Percentiles rank a stretch among this genome's conserved stretches.
Evolutionary conservation across 2,329 filamentous ascomycete species (phyloP).

Genomic region (Microsporum ferrugineum): DNA sequence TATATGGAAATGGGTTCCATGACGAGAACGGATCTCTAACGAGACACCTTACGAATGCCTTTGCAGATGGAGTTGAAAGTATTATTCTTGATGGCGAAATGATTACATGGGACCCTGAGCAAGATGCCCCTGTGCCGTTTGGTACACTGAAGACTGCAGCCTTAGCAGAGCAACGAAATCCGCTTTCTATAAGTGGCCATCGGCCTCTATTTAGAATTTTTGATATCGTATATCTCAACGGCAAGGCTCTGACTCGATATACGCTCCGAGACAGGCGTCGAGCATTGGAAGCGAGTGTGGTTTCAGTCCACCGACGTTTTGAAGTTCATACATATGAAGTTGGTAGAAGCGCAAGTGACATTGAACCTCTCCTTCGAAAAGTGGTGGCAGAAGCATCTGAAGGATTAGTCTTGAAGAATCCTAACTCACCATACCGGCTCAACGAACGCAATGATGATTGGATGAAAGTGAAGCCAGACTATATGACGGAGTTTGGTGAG

Average conservation of each 20-base stretch:
- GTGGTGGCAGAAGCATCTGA: conserved; percentile 82
- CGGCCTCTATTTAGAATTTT: conserved; percentile 77
- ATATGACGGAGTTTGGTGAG: conserved; percentile 94
- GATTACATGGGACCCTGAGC: conserved; percentile 90
- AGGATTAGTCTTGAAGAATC: conserved; percentile 88
- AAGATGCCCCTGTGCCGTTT: conserved; percentile 77
- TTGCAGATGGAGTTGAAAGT: conserved; percentile 65
- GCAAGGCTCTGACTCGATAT: conserved; percentile 65
- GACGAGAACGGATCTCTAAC: conserved; percentile 70
- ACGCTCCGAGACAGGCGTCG: conserved; percentile 67
- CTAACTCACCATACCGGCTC: conserved; percentile 69
- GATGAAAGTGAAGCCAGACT: conserved; percentile 98
- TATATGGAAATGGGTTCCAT: conserved; percentile 69
- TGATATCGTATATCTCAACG: conserved; percentile 83
- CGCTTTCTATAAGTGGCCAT: conserved; percentile 48
- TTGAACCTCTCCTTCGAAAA: conserved; percentile 67
- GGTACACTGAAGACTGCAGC: conserved; percentile 90
- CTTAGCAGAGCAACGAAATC: conserved; percentile 64
- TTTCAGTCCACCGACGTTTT: conserved; percentile 59
- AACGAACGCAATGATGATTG: conserved; percentile 91
- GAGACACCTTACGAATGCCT: conserved; percentile 64
- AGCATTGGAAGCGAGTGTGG: conserved; percentile 62
- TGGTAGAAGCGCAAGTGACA: conserved; percentile 56
- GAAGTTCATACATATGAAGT: conserved; percentile 67
- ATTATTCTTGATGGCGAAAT: conserved; percentile 95